Evolutionary conservation across 306 rosid genomes (phyloP).

Genomic region (Mimosa pudica): DNA sequence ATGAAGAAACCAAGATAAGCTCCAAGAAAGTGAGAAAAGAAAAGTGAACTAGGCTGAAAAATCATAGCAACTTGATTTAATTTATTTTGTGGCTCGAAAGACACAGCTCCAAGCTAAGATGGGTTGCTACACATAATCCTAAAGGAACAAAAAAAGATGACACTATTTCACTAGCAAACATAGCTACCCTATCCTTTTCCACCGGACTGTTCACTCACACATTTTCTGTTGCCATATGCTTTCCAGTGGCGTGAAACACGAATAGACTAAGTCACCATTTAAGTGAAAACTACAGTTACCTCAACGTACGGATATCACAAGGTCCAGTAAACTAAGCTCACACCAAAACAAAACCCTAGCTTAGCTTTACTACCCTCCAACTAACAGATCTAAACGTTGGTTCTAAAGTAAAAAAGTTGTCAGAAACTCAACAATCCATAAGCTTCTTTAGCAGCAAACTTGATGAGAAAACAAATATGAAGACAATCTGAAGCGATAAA

Average conservation of each 20-base stretch:
- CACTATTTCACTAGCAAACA: background rate
- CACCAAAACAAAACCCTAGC: constrained; percentile 42
- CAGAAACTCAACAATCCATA: constrained; percentile 1
- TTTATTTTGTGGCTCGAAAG: background rate
- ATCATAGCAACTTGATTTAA: background rate
- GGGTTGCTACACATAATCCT: background rate
- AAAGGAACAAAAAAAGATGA: background rate
- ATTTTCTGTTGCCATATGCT: constrained; percentile 34
- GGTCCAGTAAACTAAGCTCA: background rate
- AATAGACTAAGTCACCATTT: background rate
- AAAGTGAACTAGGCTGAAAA: too few relatives aligned
- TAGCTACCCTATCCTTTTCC: constrained; percentile 28
- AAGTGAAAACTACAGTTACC: background rate
- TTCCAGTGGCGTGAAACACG: constrained; percentile 20
- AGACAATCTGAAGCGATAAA: background rate
- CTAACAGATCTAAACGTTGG: constrained; percentile 19
- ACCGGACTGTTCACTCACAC: constrained; percentile 41
- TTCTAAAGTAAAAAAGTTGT: background rate
- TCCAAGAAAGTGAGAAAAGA: background rate
- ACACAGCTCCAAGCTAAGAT: background rate
- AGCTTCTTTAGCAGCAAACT: background rate
- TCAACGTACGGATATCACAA: background rate
- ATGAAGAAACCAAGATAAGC: background rate
- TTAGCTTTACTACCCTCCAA: constrained; percentile 10
- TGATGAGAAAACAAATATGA: background rate